phyloP scores from a whole-genome alignment of 331 rosid species.

The Erythrophleum ivorense region DNA sequence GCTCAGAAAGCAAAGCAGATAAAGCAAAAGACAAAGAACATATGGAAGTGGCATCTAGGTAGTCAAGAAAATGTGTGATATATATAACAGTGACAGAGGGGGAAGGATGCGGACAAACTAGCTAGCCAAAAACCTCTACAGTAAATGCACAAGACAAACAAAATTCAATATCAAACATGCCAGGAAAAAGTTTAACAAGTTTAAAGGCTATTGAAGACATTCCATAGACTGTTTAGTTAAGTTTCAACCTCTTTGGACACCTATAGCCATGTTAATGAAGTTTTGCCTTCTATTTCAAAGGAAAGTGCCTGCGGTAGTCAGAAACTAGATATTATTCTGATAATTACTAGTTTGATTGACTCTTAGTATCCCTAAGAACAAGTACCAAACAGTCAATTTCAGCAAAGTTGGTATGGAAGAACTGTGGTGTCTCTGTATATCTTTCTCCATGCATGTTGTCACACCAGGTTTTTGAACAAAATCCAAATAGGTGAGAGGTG shows the following conservation, averaged over 20 bases:
- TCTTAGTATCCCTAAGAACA: constrained; percentile 9
- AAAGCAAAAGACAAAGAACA: not conserved
- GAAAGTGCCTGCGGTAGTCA: not conserved
- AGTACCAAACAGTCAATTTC: not conserved
- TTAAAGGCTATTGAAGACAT: not conserved
- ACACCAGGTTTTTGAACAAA: not conserved
- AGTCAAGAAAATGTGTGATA: not conserved
- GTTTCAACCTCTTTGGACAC: not conserved
- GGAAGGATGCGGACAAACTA: not conserved
- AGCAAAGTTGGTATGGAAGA: not conserved
- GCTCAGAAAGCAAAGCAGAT: constrained; percentile 2
- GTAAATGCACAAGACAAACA: constrained; percentile 2
- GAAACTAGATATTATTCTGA: not conserved
- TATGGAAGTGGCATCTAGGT: not conserved
- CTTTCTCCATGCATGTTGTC: not conserved
- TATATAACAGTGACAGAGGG: not conserved
- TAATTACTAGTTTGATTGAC: constrained; percentile 9
- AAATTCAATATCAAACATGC: not conserved
- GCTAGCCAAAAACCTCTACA: constrained; percentile 1
- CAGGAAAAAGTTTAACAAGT: not conserved
- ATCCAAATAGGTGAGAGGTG: not conserved
- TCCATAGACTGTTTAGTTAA: not conserved
- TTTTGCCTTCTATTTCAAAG: constrained; percentile 1
- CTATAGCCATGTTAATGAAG: not conserved
- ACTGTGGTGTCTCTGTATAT: not conserved